Evolutionary conservation across 306 rosid species (phyloP), one percentile per base, ranked within the genome.

Genomic region (Cicer judaicum): DNA sequence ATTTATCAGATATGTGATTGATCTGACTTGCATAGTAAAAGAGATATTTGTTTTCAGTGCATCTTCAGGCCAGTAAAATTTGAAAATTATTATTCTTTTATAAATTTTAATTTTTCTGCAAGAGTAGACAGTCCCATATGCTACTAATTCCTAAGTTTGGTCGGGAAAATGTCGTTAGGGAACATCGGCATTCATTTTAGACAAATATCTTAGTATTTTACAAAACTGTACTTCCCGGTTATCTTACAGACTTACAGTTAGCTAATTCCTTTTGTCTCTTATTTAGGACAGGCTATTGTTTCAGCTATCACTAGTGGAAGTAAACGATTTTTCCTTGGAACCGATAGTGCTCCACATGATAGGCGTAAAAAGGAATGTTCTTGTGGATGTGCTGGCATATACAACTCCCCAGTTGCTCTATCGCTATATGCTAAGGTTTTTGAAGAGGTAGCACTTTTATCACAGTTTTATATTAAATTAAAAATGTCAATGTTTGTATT

Each of bases 301-400:
- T 83, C 93, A 7, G 96, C 96, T 75, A 92, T 93, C 24, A 91
- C 91, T 1, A 85, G 92, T 65, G 97, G 97, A 85, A 89, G 90
- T 66, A 93, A 84, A 78, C 79, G 79, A 75, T 93, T 89, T 79
- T 93, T 93, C 83, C 91, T 93, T 36, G 98, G 98, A 79, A 89
- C 96, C 48, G 97, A 93, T 79, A 93, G 97, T 50, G 98, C 97
- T 77, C 98, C 98, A 47, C 98, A 91, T 75, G 98, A 93, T 77
- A 88, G 84, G 78, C 89, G 43, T 63, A 89, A 72, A 12, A 93
- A 93, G 83, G 98, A 93, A 79, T 66, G 86, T 70, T 0, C 92
- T 29, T 93, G 98, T 78, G 96, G 98, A 19, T 89, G 98, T 84
- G 96, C 97, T 59, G 98, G 98, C 78, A 85, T 91, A 83, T 91